Conservation (phyloP, 1,284 basidiomycete species). For the Austropuccinia psidii region DNA sequence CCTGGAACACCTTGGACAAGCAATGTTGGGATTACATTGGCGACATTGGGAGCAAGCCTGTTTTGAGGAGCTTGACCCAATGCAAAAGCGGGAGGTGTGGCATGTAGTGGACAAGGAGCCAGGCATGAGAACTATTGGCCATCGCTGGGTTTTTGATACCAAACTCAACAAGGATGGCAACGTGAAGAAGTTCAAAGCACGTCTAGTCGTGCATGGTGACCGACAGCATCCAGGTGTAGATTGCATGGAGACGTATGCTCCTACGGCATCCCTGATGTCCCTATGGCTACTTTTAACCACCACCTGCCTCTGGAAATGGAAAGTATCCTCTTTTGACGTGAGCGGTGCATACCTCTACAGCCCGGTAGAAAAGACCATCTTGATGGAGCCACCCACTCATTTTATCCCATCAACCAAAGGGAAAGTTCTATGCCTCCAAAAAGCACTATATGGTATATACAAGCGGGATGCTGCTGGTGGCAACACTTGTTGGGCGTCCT, state of each 20-base stretch:
- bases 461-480: constrained; percentile 8
- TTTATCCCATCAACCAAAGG: background rate
- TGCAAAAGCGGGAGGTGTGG: no score
- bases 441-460: constrained; percentile 10
- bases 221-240: background rate
- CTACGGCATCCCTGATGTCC: background rate
- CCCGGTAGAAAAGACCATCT: background rate
- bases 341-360: constrained; percentile 16
- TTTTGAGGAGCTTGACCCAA: no score
- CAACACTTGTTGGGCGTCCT: background rate
- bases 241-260: background rate
- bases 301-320: background rate
- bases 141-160: no score
- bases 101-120: no score
- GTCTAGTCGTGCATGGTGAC: background rate
- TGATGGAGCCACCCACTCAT: background rate
- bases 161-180: no score
- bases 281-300: background rate
- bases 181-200: no score
- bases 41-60: no score
- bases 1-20: no score
- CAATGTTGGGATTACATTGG: no score
- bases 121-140: no score
- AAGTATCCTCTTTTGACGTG: background rate
- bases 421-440: background rate